Percentiles rank a stretch among this genome's conserved stretches.
These are phyloP conservation scores for Millerago galiae DNA, from an alignment of 805 yeast genomes.

Conservation along the genomic window DNA sequence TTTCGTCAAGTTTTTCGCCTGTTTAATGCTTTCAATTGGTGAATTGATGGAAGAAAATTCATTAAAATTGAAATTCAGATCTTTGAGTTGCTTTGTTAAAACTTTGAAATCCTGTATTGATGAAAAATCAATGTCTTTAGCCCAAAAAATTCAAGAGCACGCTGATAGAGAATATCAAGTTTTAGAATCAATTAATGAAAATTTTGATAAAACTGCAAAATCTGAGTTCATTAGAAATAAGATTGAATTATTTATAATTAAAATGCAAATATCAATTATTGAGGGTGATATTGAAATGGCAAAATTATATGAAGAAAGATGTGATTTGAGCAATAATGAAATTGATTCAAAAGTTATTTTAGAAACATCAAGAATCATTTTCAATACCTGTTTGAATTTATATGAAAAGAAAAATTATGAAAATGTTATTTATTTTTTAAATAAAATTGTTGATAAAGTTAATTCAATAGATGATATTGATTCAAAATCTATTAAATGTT, in stretches of 20 bases:
- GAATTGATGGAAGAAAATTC: slow-evolving; percentile 22
- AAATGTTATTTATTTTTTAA: slow-evolving; percentile 16
- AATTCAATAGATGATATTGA: slow-evolving; percentile 12
- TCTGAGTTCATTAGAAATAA: slow-evolving; percentile 16
- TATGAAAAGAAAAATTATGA: slow-evolving; percentile 8
- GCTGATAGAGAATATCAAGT: slow-evolving; percentile 21
- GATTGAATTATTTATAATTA: slow-evolving; percentile 26
- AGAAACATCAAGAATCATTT: slow-evolving; percentile 29
- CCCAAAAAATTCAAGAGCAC: slow-evolving; percentile 24
- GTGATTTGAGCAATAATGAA: slow-evolving; percentile 15
- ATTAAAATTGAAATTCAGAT: slow-evolving; percentile 22
- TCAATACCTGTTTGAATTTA: slow-evolving; percentile 25
- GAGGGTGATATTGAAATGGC: slow-evolving; percentile 31
- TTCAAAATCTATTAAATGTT: slow-evolving; percentile 16
- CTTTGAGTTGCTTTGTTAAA: slow-evolving; percentile 27
- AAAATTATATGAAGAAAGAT: slow-evolving; percentile 27
- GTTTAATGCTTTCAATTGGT: slow-evolving; percentile 27
- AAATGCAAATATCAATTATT: slow-evolving; percentile 26
- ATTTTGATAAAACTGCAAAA: not conserved
- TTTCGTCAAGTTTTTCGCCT: slow-evolving; percentile 23
- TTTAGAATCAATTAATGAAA: slow-evolving; percentile 16
- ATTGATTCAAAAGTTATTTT: slow-evolving; percentile 15
- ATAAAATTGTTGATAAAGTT: slow-evolving; percentile 9
- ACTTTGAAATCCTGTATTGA: slow-evolving; percentile 26
- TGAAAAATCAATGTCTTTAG: slow-evolving; percentile 12